Conservation (phyloP, 768 basidiomycete genomes). For the Amanita fuliginea region DNA sequence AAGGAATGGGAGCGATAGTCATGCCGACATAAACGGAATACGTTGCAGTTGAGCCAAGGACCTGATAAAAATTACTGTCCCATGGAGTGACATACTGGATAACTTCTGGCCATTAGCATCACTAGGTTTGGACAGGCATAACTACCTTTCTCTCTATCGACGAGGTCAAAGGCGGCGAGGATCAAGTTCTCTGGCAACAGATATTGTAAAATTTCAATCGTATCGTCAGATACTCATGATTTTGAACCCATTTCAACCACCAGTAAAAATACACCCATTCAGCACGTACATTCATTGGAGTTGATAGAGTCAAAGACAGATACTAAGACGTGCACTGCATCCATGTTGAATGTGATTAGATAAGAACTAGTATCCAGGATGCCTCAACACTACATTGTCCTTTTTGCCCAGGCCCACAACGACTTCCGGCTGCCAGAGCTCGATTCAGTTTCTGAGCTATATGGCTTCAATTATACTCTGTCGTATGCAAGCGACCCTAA, state of each 20-base stretch:
- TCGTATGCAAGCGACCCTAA: conserved; percentile 37
- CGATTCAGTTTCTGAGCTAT: conserved; percentile 60
- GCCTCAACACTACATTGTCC: conserved; percentile 38
- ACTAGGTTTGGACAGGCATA: background rate
- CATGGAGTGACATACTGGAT: conserved; percentile 47
- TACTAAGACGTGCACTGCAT: conserved; percentile 12
- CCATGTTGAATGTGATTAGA: conserved; percentile 1
- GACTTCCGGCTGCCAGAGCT: conserved; percentile 84
- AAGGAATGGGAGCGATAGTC: conserved; percentile 24
- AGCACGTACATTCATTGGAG: background rate
- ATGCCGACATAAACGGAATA: conserved; percentile 48
- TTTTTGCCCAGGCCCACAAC: conserved; percentile 73
- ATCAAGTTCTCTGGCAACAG: conserved; percentile 55
- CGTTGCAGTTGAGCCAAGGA: conserved; percentile 52
- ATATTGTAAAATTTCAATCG: conserved; percentile 40
- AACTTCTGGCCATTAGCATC: conserved; percentile 27
- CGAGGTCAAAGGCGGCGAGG: conserved; percentile 64
- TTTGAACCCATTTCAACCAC: background rate
- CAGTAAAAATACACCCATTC: background rate
- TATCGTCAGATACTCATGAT: conserved; percentile 30
- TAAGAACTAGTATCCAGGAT: conserved; percentile 11
- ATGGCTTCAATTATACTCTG: conserved; percentile 51
- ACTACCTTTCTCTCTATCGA: conserved; percentile 61
- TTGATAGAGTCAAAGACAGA: conserved; percentile 12
- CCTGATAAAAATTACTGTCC: conserved; percentile 53